A percentile compares a stretch with the other conserved stretches of the same genome.
Evolutionary conservation across 1,284 basidiomycete genomes (phyloP).

Genomic region (Ceratobasidium theobromae): DNA sequence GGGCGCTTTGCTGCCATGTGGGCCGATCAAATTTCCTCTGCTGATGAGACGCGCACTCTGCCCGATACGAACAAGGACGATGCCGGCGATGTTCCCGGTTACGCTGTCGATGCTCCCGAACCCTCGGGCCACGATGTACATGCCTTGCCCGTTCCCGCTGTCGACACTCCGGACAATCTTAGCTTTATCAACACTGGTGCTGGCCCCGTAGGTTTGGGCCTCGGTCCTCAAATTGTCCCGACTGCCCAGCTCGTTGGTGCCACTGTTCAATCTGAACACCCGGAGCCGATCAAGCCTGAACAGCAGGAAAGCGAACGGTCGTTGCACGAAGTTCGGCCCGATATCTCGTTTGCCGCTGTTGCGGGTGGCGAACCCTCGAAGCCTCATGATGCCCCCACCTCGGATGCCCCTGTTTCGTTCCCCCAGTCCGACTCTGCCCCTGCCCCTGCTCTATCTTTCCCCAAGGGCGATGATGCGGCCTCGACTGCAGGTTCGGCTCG

Average conservation of each 20-base stretch:
- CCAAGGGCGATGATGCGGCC: conserved; percentile 13
- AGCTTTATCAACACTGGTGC: neutral
- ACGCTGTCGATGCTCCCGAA: conserved; percentile 17
- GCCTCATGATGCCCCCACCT: neutral
- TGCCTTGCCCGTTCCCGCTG: conserved; percentile 6
- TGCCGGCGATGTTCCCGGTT: conserved; percentile 44
- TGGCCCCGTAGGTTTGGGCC: conserved; percentile 1
- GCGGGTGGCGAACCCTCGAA: neutral
- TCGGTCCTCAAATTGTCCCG: neutral
- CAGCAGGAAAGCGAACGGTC: neutral
- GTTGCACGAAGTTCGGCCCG: neutral
- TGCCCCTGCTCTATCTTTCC: too few relatives aligned
- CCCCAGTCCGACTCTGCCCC: neutral
- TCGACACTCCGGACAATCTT: conserved; percentile 5
- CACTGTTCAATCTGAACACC: neutral
- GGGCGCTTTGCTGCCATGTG: conserved; percentile 80
- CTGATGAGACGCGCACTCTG: conserved; percentile 42
- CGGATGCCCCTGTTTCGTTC: neutral
- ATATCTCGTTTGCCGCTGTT: conserved; percentile 28
- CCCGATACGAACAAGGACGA: conserved; percentile 47
- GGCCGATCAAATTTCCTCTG: conserved; percentile 71
- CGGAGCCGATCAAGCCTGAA: neutral
- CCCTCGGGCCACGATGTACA: neutral
- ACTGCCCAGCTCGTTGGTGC: neutral
- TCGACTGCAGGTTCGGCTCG: conserved; percentile 5